phyloP scores from a whole-genome alignment of 2,329 filamentous ascomycete species.

The Scolecobasidium constrictum region DNA sequence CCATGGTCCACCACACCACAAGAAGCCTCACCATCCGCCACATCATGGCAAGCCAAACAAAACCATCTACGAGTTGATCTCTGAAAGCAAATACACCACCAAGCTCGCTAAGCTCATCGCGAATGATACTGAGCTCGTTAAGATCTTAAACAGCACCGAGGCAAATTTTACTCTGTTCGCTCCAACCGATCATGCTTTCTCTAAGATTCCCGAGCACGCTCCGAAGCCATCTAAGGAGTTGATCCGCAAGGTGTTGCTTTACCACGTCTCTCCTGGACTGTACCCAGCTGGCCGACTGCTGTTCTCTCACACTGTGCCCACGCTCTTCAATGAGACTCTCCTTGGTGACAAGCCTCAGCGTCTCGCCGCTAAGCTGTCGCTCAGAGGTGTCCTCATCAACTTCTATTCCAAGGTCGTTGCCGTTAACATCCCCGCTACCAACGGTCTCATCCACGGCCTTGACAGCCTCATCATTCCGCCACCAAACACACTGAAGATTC shows the following conservation, averaged over 20 bases:
- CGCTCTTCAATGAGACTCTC: constrained; percentile 45
- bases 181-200: constrained; percentile 67
- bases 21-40: constrained; percentile 18
- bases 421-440: constrained; percentile 61
- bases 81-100: constrained; percentile 63
- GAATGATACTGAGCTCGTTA: constrained; percentile 59
- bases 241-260: constrained; percentile 57
- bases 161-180: constrained; percentile 74
- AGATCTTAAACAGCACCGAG: constrained; percentile 62
- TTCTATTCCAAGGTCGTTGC: constrained; percentile 62
- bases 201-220: constrained; percentile 45
- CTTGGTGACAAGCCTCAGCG: constrained; percentile 59
- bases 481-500: constrained; percentile 50
- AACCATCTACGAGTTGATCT: constrained; percentile 73
- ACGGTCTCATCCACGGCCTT: constrained; percentile 72
- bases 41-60: constrained; percentile 39
- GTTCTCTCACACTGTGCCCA: constrained; percentile 62
- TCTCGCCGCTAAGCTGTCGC: constrained; percentile 53
- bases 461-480: constrained; percentile 69
- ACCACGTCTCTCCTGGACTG: constrained; percentile 61
- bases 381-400: constrained; percentile 60
- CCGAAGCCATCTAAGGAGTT: constrained; percentile 58
- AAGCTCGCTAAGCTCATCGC: constrained; percentile 67
- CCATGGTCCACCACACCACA: constrained; percentile 15
- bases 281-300: constrained; percentile 59